Evolutionary conservation across 192 early-diverging fungal genomes (phyloP).

Genomic region (Coemansia sp.): DNA sequence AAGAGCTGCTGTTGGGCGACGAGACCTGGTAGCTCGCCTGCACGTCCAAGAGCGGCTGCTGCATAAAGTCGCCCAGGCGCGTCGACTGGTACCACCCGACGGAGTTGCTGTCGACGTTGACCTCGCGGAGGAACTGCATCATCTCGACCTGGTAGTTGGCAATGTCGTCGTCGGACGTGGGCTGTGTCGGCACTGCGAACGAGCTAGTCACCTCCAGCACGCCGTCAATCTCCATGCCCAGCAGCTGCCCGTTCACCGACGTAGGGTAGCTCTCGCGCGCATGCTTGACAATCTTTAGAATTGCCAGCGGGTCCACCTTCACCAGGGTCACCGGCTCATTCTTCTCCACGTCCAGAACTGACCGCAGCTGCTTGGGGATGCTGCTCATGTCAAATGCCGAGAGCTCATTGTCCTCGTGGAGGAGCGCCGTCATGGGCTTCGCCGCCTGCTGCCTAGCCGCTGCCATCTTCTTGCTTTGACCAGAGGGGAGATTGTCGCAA

Average conservation of each 20-base stretch:
- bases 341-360: conserved; percentile 58
- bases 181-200: conserved; percentile 73
- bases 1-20: conserved; percentile 57
- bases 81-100: conserved; percentile 98
- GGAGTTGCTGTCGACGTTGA: conserved; percentile 94
- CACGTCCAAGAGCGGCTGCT: conserved; percentile 82
- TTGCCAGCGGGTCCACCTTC: conserved; percentile 72
- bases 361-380: conserved; percentile 26
- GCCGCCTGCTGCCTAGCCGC: conserved; percentile 25
- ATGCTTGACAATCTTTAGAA: conserved; percentile 98
- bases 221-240: conserved; percentile 87
- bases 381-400: conserved; percentile 24
- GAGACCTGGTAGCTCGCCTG: conserved; percentile 88
- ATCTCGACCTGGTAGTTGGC: conserved; percentile 90
- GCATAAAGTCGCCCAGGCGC: conserved; percentile 81
- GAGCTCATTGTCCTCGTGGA: conserved; percentile 26
- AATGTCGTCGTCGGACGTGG: conserved; percentile 54
- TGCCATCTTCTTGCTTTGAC: background rate
- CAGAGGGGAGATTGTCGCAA: no score
- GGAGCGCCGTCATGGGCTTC: conserved; percentile 48
- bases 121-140: conserved; percentile 85
- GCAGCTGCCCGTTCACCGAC: conserved; percentile 83
- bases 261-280: conserved; percentile 75
- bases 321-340: conserved; percentile 53
- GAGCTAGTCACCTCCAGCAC: conserved; percentile 90